Evolutionary conservation across 2,329 filamentous ascomycete species (phyloP), one percentile per base, ranked within the genome.

Genomic region (Boeremia exigua): DNA sequence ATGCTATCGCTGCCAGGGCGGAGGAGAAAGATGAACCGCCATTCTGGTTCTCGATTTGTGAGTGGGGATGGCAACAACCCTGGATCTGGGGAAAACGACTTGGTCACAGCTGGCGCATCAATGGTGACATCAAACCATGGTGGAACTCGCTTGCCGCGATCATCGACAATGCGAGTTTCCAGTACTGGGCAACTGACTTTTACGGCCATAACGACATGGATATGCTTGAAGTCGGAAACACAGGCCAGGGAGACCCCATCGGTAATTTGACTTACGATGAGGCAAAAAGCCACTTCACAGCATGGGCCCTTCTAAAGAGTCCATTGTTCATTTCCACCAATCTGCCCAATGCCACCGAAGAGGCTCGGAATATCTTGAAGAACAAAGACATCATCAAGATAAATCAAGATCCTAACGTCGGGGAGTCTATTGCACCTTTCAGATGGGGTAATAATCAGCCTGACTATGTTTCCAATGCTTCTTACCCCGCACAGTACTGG

Each of bases 391-490:
- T 75, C 9, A 70, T 79, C 27, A 71, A 69, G 1, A 78, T 80
- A 56, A 77, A 77, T 54, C 79, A 81, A 55, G 73, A 77, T 40
- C 63, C 74, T 19, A 69, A 75, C 5, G 74, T 72, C 17, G 79
- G 78, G 4, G 62, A 74, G 5, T 74, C 72, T 0, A 67, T 71
- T 6, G 60, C 65, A 57, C 73, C 70, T 2, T 80, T 75, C 62
- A 64, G 62, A 27, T 80, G 78, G 78, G 82, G 81, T 0, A 69
- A 72, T 3, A 82, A 82, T 57, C 66, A 70, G 67, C 70, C 76
- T 0, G 78, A 82, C 59, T 79, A 75, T 63, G 81, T 80, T 0
- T 83, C 76, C 60, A 80, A 84, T 59, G 58, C 65, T 6, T 53
- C 57, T 0, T 50, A 52, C 25, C 61, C 63, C 0, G 61, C 62